Evolutionary conservation across 306 rosid species (phyloP).

Genomic region (Chamaecrista fasciculata): DNA sequence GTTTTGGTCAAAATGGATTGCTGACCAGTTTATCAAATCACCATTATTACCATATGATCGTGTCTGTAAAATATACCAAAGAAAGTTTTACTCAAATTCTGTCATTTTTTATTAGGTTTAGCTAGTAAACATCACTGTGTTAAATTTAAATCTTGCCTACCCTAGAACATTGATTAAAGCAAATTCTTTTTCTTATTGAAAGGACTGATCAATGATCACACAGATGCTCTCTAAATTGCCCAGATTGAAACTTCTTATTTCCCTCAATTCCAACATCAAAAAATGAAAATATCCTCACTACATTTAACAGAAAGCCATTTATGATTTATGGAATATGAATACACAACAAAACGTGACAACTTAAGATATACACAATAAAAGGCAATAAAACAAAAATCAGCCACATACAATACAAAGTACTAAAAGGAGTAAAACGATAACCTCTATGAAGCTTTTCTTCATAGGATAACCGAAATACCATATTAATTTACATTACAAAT

Average conservation of each 20-base stretch:
- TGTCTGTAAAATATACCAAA: no score
- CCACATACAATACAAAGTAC: slow-evolving; percentile 13
- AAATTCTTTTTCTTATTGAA: background rate
- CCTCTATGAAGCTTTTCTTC: slow-evolving; percentile 27
- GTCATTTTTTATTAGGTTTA: background rate
- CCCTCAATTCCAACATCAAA: background rate
- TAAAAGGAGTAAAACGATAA: slow-evolving; percentile 23
- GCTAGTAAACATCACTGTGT: background rate
- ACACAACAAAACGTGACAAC: slow-evolving; percentile 37
- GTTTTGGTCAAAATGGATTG: no score
- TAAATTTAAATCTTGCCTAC: background rate
- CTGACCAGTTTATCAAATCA: no score
- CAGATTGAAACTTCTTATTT: slow-evolving; percentile 10
- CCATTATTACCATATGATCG: no score
- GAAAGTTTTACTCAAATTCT: background rate
- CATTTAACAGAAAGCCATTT: slow-evolving; percentile 11
- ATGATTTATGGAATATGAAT: slow-evolving; percentile 14
- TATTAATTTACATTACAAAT: slow-evolving; percentile 36
- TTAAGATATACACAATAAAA: slow-evolving; percentile 30
- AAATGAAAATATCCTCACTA: background rate
- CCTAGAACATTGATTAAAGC: background rate
- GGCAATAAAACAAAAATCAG: slow-evolving; percentile 15
- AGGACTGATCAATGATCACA: background rate
- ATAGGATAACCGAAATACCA: slow-evolving; percentile 24
- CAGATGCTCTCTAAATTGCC: background rate